Evolutionary conservation across 2,329 filamentous ascomycete genomes (phyloP).

Genomic region (Thelonectria blattea): DNA sequence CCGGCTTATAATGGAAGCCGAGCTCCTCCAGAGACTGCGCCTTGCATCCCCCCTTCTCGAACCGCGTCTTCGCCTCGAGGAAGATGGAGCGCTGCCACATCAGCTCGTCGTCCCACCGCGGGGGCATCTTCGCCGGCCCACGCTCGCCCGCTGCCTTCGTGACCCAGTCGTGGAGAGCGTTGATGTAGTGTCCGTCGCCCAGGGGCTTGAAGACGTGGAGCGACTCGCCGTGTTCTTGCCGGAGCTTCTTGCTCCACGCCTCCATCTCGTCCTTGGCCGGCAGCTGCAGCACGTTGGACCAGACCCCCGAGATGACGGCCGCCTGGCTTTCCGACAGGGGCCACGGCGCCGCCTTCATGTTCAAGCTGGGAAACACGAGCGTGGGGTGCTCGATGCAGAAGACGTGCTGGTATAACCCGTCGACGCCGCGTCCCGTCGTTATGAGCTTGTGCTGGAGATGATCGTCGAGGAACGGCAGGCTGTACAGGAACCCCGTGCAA

Average conservation of each 20-base stretch:
- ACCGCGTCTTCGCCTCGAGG: constrained; percentile 73
- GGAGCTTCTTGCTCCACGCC: constrained; percentile 69
- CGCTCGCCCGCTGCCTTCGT: constrained; percentile 47
- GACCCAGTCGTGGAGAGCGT: constrained; percentile 69
- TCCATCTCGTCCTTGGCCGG: constrained; percentile 70
- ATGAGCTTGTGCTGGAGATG: constrained; percentile 59
- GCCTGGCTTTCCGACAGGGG: constrained; percentile 80
- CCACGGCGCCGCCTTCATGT: constrained; percentile 88
- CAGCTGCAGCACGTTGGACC: constrained; percentile 71
- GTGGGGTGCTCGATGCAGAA: constrained; percentile 79
- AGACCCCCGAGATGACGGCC: constrained; percentile 77
- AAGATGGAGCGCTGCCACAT: constrained; percentile 76
- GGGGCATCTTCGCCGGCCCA: constrained; percentile 68
- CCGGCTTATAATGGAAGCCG: constrained; percentile 65
- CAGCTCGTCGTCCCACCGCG: constrained; percentile 72
- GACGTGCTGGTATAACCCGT: constrained; percentile 79
- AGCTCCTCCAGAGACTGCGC: constrained; percentile 74
- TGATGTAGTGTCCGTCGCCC: constrained; percentile 72
- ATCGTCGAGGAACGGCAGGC: constrained; percentile 72
- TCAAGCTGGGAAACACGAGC: constrained; percentile 76
- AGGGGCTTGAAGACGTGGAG: constrained; percentile 40
- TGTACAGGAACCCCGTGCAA: constrained; percentile 89
- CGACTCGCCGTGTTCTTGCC: constrained; percentile 49
- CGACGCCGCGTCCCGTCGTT: constrained; percentile 71
- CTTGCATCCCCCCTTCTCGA: constrained; percentile 67